Conservation (phyloP, 768 basidiomycete species). For the Kwoniella bestiolae region DNA sequence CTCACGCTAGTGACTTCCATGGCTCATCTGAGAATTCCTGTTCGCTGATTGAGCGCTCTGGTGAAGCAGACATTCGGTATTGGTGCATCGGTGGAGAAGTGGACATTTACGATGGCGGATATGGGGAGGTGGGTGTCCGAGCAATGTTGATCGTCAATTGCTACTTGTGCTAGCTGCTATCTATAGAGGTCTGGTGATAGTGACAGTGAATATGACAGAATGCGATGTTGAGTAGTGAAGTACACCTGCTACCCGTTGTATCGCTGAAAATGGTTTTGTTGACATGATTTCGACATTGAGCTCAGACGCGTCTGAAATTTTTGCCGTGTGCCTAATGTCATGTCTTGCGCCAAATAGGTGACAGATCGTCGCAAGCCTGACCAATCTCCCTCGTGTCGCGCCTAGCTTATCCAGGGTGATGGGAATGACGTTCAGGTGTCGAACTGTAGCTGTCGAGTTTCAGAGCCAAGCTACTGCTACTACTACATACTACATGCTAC, state of each 20-base stretch:
- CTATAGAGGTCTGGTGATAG: too few species aligned
- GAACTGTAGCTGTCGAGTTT: too few species aligned
- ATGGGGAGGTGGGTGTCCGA: too few species aligned
- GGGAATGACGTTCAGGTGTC: neutral
- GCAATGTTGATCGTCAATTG: too few species aligned
- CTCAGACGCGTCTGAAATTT: neutral
- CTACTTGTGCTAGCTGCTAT: too few species aligned
- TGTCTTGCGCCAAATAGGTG: too few species aligned
- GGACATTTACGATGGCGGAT: too few species aligned
- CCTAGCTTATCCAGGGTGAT: neutral
- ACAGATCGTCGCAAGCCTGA: neutral
- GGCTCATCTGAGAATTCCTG: slow-evolving; percentile 23
- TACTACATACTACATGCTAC: neutral
- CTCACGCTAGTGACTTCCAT: slow-evolving; percentile 26
- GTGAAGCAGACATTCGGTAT: neutral
- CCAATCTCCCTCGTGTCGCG: neutral
- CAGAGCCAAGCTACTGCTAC: neutral
- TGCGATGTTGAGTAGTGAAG: too few species aligned
- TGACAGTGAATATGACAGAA: too few species aligned
- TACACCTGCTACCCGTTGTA: too few species aligned
- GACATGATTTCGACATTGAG: neutral
- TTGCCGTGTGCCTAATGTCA: too few species aligned
- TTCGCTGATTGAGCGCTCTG: slow-evolving; percentile 27
- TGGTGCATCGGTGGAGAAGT: neutral
- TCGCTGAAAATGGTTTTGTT: neutral